These are phyloP conservation scores for Lablab purpureus DNA, from an alignment of 306 rosid species.

Conservation along the genomic window DNA sequence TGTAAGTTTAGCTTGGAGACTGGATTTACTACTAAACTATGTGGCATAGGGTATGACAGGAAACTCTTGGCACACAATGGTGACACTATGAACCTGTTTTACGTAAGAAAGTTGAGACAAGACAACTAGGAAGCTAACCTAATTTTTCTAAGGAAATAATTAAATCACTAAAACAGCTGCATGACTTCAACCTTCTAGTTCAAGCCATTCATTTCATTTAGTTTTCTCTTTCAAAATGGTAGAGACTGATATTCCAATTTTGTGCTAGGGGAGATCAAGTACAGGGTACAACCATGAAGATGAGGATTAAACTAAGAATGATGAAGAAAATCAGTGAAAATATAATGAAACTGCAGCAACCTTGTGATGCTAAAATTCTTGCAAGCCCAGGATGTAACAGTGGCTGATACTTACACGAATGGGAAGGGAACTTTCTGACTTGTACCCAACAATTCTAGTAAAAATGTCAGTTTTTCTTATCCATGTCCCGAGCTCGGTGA, in stretches of 20 bases:
- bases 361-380: neutral
- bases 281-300: neutral
- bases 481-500: neutral
- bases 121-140: neutral
- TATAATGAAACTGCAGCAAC: neutral
- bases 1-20: neutral
- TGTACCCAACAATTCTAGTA: neutral
- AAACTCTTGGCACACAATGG: neutral
- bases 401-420: neutral
- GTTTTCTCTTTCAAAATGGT: neutral
- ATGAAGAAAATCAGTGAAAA: neutral
- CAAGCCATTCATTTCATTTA: neutral
- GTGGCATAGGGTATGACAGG: constrained; percentile 13
- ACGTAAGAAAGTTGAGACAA: neutral
- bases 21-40: neutral
- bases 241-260: neutral
- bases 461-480: neutral
- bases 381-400: too few relatives aligned
- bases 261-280: neutral
- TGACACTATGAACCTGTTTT: neutral
- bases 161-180: neutral
- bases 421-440: neutral
- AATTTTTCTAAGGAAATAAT: neutral
- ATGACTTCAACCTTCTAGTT: neutral
- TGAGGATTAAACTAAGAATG: neutral